Evolutionary conservation across 371 early-diverging fungal genomes (phyloP), one percentile per base, ranked within the genome.

Genomic region (Mucor irregularis): DNA sequence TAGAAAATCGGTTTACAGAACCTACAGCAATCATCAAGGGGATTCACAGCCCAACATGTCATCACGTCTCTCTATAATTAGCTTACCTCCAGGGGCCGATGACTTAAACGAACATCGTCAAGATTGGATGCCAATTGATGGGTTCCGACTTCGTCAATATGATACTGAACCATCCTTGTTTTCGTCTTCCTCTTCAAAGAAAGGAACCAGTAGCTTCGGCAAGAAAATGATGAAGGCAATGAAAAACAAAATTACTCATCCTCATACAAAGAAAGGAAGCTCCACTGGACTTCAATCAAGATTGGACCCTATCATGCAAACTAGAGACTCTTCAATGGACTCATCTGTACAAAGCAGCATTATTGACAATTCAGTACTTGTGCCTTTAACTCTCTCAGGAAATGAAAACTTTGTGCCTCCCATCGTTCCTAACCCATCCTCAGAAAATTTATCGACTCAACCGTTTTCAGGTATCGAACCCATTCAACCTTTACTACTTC

Each of bases 331-430:
- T 3, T 40, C 48, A 22, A 38, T 47, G 56, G 56, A 40, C 6
- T 97, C 96, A 67, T 95, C 97, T 44, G 94, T 85, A 33, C 94
- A 79, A 21, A 78, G 74, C 29, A 90, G 29, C 29, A 16, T 28
- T 17, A 94, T 95, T 91, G 92, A 96, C 76, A 94, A 94, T 35
- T 31, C 42, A 21, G 19, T 52, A 6, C 24, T 61, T 7, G 16
- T 49, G 16, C 54, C 53, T 7, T 4, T 61, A 7, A 38, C 48
- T 16, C 49, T 49, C 5, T 25, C 25, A 4, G 21, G 37, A 14
- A 25, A 47, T 5, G 38, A 28, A 7, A 25, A 28, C 8, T 49
- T 50, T 45, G 62, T 61, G 16, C 28, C 62, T 4, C 39, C 46
- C 7, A 46, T 31, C n/a, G 48, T 46, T 21, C 60, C 60, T 42